Evolutionary conservation across 805 yeast species (phyloP), one percentile per base, ranked within the genome.

Genomic region (Wilhelminamyces savonicus): DNA sequence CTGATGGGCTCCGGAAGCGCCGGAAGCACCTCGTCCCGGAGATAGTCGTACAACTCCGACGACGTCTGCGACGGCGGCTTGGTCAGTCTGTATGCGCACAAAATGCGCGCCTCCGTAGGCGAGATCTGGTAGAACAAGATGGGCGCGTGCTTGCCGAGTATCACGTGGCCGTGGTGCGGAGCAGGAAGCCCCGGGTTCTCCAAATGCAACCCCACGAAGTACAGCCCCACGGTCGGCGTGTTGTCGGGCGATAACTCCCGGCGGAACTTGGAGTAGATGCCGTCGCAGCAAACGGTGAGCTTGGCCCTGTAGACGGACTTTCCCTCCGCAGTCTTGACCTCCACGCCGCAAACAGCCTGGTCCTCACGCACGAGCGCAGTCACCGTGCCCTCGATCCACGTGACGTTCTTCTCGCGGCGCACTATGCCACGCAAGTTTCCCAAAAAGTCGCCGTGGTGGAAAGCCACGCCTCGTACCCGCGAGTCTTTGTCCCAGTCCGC

Each of bases 181-280:
- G 70, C 65, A 5, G 96, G 95, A 32, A 87, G 56, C n/a, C 65
- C 64, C 6, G 95, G 88, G 51, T 90, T 64, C 39, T 70, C 65
- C 39, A 92, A 65, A 28, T 82, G 75, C 44, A 92, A 61, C 4
- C 95, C 97, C 13, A 87, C 81, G 54, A 92, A 92, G 48, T 90
- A 83, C 7, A 95, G 85, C 13, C 78, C 82, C 13, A 84, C 72
- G 1, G 54, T 45, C 9, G 97, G 94, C 14, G 71, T 68, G 41
- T 75, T 73, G 19, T 68, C 65, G n/a, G 69, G 56, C 13, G 75
- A 62, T 28, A 83, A 67, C 35, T 78, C 80, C 52, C 76, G 83
- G 53, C 98, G 74, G 65, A 90, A 86, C 56, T 81, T 87, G 34
- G 97, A 88, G 50, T 85, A 86, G 34, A 90, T 88, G 36, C 98